Conservation (phyloP, 2,329 filamentous ascomycete genomes). For the Tolypocladium tundrense region DNA sequence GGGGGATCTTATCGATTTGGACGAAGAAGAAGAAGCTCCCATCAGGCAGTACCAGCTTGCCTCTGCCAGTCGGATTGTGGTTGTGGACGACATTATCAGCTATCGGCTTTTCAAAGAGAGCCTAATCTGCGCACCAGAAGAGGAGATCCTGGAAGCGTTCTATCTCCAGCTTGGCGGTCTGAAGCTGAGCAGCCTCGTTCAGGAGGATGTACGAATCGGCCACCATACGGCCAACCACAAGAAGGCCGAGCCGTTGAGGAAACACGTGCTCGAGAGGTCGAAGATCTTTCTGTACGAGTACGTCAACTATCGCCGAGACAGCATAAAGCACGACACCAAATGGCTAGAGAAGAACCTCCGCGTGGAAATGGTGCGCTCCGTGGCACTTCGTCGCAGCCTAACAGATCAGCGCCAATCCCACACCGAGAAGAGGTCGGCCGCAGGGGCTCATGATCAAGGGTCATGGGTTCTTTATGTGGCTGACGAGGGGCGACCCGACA, state of each 20-base stretch:
- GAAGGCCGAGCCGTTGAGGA: slow-evolving; percentile 58
- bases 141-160: slow-evolving; percentile 76
- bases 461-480: slow-evolving; percentile 68
- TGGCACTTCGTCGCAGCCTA: slow-evolving; percentile 69
- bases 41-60: slow-evolving; percentile 74
- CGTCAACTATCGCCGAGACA: slow-evolving; percentile 57
- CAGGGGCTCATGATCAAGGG: slow-evolving; percentile 41
- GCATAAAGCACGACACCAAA: slow-evolving; percentile 75
- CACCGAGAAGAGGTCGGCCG: slow-evolving; percentile 66
- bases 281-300: slow-evolving; percentile 82
- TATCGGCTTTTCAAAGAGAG: slow-evolving; percentile 81
- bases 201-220: slow-evolving; percentile 68
- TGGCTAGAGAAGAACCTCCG: slow-evolving; percentile 83
- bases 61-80: slow-evolving; percentile 59
- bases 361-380: slow-evolving; percentile 67
- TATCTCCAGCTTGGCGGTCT: slow-evolving; percentile 73
- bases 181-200: slow-evolving; percentile 65
- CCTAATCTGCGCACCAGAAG: slow-evolving; percentile 79
- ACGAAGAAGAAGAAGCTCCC: slow-evolving; percentile 52
- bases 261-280: slow-evolving; percentile 76
- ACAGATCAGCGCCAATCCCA: slow-evolving; percentile 59
- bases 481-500: slow-evolving; percentile 56
- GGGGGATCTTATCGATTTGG: slow-evolving; percentile 36
- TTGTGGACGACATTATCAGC: slow-evolving; percentile 81
- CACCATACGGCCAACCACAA: slow-evolving; percentile 55